Evolutionary conservation across 345 rosid genomes (phyloP), one percentile per base, ranked within the genome.

Genomic region (Moricandia arvensis): DNA sequence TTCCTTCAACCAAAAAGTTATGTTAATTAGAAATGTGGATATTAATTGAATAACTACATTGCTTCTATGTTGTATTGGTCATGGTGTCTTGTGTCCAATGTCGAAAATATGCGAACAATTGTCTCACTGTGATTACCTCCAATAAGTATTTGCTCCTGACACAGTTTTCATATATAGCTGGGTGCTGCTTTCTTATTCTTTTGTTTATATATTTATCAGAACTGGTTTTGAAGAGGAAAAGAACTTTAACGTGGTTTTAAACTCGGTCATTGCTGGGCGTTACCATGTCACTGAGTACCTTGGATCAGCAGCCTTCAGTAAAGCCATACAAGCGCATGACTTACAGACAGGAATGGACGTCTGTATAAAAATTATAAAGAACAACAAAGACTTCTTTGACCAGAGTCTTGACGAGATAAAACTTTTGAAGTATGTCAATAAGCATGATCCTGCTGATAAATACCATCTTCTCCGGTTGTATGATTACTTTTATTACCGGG

Each of bases 141-240:
- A 16, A 5, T 34, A 51, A 9, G 27, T 45, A 21, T 34, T 63
- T 62, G n/a, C 18, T 24, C 24, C 33, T 24, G 54, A 35, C 24
- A 3, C 35, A 8, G 35, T 71, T 63, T 63, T 65, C 31, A 37
- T 27, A 63, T 76, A 30, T 65, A 38, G 18, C 55, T 66, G 45
- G 41, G 24, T 66, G 37, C 37, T 72, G 65, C 69, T 60, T 29
- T 64, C 82, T 74, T 58, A 74, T 43, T 11, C 7, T 29, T 33
- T 13, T 45, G 38, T 10, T 69, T 63, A 53, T 38, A 61, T 61
- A 67, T 64, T 71, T 72, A 73, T 77, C 95, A 96, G 99, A 80
- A 96, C 99, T 83, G 99, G 99, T 77, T 96, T 96, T 77, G 98
- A 96, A 87, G 99, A 96, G 87, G 99, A 96, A 84, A 96, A 96